A percentile compares a stretch with the other conserved stretches of the same genome.
These are phyloP conservation scores for Musa schizocarpa DNA, from an alignment of 176 grass and related monocot genomes.

Conservation along the genomic window DNA sequence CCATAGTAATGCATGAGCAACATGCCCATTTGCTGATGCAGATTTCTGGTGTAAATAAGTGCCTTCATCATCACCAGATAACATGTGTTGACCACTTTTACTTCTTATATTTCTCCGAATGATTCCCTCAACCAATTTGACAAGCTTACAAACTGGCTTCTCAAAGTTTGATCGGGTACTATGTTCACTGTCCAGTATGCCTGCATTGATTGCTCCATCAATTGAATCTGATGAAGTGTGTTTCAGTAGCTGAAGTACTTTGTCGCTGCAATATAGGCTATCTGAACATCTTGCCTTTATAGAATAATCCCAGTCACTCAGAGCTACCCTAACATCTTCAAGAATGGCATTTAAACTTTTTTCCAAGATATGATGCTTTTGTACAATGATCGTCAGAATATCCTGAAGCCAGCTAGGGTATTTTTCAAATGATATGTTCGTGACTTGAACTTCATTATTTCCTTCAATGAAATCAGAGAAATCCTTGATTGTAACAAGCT, in stretches of 20 bases:
- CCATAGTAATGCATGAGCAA: conserved; percentile 11
- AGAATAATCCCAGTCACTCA: conserved; percentile 25
- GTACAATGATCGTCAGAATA: conserved; percentile 39
- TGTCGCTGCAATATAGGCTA: background rate
- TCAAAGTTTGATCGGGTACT: background rate
- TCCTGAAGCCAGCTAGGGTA: conserved; percentile 40
- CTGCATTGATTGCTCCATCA: background rate
- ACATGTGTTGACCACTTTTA: background rate
- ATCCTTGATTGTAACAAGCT: background rate
- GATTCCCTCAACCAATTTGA: conserved; percentile 7
- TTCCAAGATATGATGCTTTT: conserved; percentile 43
- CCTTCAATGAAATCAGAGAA: background rate
- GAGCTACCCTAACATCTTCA: conserved; percentile 33
- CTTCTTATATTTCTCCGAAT: background rate
- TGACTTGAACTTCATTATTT: background rate
- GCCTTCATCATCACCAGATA: background rate
- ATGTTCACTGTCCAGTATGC: background rate
- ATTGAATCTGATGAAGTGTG: background rate
- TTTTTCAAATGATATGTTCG: conserved; percentile 12
- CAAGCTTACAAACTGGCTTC: background rate
- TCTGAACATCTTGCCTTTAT: conserved; percentile 3
- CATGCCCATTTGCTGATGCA: background rate
- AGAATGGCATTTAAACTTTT: conserved; percentile 37
- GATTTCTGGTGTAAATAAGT: background rate
- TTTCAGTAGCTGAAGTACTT: background rate